Evolutionary conservation across 257 asterid species (phyloP), one percentile per base, ranked within the genome.

Genomic region (Linderniella brevidens): DNA sequence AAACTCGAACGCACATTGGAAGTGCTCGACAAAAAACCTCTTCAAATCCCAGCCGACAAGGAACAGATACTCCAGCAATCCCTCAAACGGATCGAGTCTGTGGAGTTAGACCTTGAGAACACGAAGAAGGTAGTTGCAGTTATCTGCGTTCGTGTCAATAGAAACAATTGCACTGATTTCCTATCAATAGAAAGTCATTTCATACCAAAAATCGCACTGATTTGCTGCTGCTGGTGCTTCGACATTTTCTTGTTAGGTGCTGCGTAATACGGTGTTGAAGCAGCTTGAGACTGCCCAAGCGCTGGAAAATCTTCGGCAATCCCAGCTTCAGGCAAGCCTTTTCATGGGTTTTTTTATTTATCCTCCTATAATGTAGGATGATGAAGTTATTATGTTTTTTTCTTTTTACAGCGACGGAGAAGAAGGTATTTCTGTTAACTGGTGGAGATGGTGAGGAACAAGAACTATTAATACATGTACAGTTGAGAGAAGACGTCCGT

Each of bases 21-120:
- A 70, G 80, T 83, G 57, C 64, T 88, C 17, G 64, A 67, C 62
- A 88, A 71, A 35, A 88, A 74, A 63, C 95, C 92, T 14, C 61
- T 77, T 49, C 88, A 74, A 59, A 78, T 88, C 48, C 97, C 97
- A 49, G 38, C 57, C 11, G 97, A 78, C 68, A 88, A 88, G 73
- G 93, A 88, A 25, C 90, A 69, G 62, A 70, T 88, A 69, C 77
- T 88, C 58, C 86, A 62, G 55, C 80, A 84, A 50, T 88, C 97
- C 12, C 60, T 88, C 50, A 85, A 74, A 55, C 80, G 97, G 75
- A 83, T 88, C 60, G 84, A 80, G 76, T 68, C 61, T 15, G 80
- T 84, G 11, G 97, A 88, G 65, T 52, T 41, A 54, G 97, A 88
- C 62, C 93, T 88, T 46, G 84, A 76, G 58, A 78, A 78, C 54